A percentile compares a stretch with the other conserved stretches of the same genome.
Conservation (phyloP, 1,139 yeast genomes). For the Lodderomyces jiufengensis region DNA sequence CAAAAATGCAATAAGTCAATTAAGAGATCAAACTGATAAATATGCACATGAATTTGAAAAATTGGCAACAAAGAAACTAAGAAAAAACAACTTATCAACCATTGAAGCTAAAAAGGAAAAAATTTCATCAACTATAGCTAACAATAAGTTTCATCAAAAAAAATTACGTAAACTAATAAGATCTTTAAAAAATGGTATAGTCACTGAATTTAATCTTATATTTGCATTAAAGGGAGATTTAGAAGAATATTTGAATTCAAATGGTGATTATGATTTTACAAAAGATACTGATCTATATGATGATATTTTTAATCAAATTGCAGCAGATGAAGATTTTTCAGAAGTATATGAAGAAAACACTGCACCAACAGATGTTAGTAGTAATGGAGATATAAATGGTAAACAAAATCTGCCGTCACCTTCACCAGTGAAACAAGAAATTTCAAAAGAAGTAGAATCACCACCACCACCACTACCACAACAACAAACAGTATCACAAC, state of each 20-base stretch:
- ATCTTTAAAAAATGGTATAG: constrained; percentile 27
- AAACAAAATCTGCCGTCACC: constrained; percentile 1
- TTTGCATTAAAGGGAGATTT: constrained; percentile 41
- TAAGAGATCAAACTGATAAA: constrained; percentile 34
- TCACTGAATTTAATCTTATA: constrained; percentile 32
- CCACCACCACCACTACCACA: constrained; percentile 4
- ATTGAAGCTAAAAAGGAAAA: constrained; percentile 45
- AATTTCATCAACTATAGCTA: constrained; percentile 31
- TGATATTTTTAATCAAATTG: constrained; percentile 31
- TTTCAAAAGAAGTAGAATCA: constrained; percentile 3
- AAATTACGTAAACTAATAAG: constrained; percentile 33
- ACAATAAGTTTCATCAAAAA: constrained; percentile 39
- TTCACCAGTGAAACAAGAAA: constrained; percentile 3
- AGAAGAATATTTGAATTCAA: constrained; percentile 35
- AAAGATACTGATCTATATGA: constrained; percentile 41
- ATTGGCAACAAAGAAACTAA: constrained; percentile 36
- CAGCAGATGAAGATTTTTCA: constrained; percentile 15
- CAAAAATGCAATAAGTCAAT: constrained; percentile 27
- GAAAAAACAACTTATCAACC: constrained; percentile 36
- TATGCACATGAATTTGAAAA: constrained; percentile 38
- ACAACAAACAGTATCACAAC: constrained; percentile 3
- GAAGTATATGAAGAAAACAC: constrained; percentile 12
- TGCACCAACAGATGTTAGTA: constrained; percentile 3
- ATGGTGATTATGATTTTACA: constrained; percentile 38
- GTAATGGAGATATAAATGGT: constrained; percentile 3